Base-by-base conservation (phyloP, 176 grass and related monocot genomes). In the Cymbopogon citratus region DNA sequence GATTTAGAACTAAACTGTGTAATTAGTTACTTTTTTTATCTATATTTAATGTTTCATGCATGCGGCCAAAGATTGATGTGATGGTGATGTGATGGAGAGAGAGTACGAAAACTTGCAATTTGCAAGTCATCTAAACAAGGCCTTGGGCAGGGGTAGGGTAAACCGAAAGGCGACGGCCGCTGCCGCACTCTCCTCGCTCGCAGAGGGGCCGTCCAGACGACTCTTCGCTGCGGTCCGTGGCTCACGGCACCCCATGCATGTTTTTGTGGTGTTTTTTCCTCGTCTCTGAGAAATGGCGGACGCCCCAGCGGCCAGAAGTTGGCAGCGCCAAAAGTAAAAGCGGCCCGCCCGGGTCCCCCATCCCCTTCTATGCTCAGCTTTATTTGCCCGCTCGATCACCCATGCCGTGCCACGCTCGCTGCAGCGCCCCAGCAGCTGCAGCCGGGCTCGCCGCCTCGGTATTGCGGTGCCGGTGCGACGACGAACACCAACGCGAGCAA, bases 321-420 rank as follows among this genome's bases (percentile, higher is more conserved):
- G 84, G 87, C 85, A 89, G 82, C 61, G 54, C 74, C 87, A 82
- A 88, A 85, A 82, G 89, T 83, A 84, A 91, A 87, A 76, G 91
- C 81, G 80, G 69, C 84, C 85, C 31, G 67, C 2, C 84, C 84
- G 81, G 75, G 71, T 84, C 80, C 88, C 82, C 87, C 56, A 64
- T 73, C 1, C 34, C 69, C 51, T 86, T 84, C 81, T 84, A 91
- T n/a, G 61, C 0, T 21, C 73, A 66, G 66, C 79, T 73, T 73
- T 84, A 57, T 61, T 57, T 84, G 36, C 87, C 44, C 87, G 15
- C 49, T 43, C 52, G 36, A 56, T 29, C 26, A 6, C 64, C 5
- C 49, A 52, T 6, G 31, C 9, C 13, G 1, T 2, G 26, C 38
- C 66, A 61, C 62, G 27, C 65, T 35, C 75, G 74, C 78, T 59